phyloP scores from a whole-genome alignment of 164 flowering plant species.

The Litsea cubeba region DNA sequence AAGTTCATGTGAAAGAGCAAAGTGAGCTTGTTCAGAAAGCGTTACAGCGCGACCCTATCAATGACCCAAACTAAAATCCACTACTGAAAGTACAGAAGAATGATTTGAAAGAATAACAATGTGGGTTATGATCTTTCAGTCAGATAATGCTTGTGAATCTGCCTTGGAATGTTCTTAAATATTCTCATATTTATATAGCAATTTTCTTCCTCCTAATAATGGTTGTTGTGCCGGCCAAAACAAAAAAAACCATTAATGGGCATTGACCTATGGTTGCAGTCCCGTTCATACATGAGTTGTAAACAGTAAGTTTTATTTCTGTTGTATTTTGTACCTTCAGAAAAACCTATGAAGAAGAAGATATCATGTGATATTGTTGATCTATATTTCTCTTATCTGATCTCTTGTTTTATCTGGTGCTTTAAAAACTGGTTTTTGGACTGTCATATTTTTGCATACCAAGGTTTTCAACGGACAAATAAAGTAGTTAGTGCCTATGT shows the following conservation, averaged over 20 bases:
- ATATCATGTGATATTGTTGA: no score
- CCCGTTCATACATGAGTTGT: neutral
- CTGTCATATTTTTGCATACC: no score
- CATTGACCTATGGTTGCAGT: neutral
- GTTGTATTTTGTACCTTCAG: neutral
- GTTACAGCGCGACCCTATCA: slow-evolving; percentile 61
- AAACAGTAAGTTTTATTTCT: neutral
- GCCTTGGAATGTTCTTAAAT: neutral
- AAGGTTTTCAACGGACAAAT: no score
- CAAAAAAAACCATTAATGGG: neutral
- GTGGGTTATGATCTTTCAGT: neutral
- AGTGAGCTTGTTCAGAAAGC: slow-evolving; percentile 69
- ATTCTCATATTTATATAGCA: neutral
- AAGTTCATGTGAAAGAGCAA: slow-evolving; percentile 68
- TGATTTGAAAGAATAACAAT: neutral
- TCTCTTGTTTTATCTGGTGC: no score
- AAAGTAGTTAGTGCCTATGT: no score
- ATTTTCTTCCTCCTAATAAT: neutral
- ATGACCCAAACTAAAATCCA: slow-evolving; percentile 10
- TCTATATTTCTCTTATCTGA: no score
- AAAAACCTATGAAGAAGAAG: no score
- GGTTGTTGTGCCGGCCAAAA: neutral
- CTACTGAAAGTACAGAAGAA: neutral
- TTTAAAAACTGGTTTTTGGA: no score
- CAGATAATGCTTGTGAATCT: neutral